A percentile compares a stretch with the other conserved stretches of the same genome.
These are phyloP conservation scores for Aspergillus incahuasiensis DNA, from an alignment of 495 filamentous ascomycete genomes.

Conservation along the genomic window DNA sequence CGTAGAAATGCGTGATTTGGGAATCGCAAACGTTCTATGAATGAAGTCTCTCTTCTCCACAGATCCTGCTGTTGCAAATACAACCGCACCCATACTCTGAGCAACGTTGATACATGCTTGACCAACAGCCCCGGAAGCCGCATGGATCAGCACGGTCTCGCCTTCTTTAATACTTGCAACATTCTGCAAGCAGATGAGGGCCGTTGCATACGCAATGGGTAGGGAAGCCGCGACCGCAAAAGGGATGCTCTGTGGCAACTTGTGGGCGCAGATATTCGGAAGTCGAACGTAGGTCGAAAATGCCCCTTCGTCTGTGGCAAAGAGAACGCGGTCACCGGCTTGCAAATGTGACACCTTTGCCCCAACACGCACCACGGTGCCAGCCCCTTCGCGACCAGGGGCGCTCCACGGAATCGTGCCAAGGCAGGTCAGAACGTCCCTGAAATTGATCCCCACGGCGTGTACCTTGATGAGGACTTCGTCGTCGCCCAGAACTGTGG, in stretches of 20 bases:
- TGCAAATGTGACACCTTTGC: constrained; percentile 19
- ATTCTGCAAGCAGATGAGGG: neutral
- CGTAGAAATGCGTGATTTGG: neutral
- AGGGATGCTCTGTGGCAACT: constrained; percentile 14
- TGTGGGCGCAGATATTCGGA: no score
- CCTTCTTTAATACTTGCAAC: neutral
- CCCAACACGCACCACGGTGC: constrained; percentile 29
- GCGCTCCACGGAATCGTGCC: no score
- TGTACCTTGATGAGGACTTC: constrained; percentile 25
- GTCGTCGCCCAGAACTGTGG: no score
- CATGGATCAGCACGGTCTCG: neutral
- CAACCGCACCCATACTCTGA: neutral
- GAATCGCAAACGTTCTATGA: neutral
- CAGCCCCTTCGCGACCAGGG: constrained; percentile 39
- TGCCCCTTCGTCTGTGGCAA: no score
- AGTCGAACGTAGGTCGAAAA: no score
- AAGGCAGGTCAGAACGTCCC: constrained; percentile 38
- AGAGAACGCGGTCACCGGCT: no score
- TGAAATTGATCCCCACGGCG: constrained; percentile 38
- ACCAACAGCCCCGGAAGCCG: neutral
- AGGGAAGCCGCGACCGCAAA: neutral
- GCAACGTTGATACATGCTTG: neutral
- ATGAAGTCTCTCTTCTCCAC: neutral
- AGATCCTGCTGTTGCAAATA: neutral
- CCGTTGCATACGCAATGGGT: neutral